These are phyloP conservation scores for Hemisphaericaspora lyxosophila DNA, from an alignment of 1,139 yeast genomes.

Conservation along the genomic window DNA sequence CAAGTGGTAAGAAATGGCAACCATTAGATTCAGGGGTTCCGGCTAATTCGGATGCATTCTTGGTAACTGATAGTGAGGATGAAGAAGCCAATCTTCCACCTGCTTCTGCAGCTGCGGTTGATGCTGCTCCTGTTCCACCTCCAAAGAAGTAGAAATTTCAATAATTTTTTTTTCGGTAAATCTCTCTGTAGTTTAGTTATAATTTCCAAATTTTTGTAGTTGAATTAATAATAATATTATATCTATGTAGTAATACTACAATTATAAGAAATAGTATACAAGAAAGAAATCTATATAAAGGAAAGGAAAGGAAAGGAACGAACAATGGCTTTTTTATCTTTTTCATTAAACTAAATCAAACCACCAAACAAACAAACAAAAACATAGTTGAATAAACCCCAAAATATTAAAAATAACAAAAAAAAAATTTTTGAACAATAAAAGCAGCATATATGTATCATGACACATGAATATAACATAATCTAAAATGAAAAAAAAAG, in stretches of 20 bases:
- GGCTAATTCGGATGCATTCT: conserved; percentile 67
- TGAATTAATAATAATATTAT: no score
- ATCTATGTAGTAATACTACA: background rate
- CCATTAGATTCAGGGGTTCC: conserved; percentile 59
- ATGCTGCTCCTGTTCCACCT: conserved; percentile 10
- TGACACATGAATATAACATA: conserved; percentile 1
- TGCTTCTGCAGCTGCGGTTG: no score
- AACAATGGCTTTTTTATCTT: background rate
- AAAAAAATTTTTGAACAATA: background rate
- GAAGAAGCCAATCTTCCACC: no score
- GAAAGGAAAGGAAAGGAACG: background rate
- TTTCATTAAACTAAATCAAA: background rate
- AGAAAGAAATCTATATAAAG: conserved; percentile 3
- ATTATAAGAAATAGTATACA: conserved; percentile 1
- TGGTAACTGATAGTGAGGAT: conserved; percentile 78
- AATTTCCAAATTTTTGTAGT: no score
- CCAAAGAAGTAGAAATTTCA: conserved; percentile 3
- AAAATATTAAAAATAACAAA: background rate
- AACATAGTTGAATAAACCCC: background rate
- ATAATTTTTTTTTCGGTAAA: no score
- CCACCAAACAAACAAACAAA: background rate
- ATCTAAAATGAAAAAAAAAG: background rate
- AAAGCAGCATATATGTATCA: background rate
- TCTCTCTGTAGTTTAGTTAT: no score
- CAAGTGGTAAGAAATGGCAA: conserved; percentile 53